phyloP scores from a whole-genome alignment of 2,329 filamentous ascomycete genomes.

The Botryotinia calthae region DNA sequence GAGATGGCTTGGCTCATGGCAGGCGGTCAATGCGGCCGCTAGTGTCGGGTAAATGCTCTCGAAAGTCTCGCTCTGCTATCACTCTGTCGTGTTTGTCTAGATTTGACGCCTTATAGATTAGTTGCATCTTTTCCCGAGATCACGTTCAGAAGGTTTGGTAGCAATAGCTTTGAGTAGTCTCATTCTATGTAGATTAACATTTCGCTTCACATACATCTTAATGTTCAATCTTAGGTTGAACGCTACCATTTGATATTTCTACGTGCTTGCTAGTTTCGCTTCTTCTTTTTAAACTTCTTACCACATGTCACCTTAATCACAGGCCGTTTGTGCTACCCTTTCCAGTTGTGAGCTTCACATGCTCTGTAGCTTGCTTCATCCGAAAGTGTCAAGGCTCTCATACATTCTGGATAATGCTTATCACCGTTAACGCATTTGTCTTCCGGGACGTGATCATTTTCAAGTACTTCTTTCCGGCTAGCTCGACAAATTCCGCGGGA shows the following conservation, averaged over 20 bases:
- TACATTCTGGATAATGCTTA: not conserved
- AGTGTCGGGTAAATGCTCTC: not conserved
- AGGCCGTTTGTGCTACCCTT: not conserved
- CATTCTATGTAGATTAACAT: not conserved
- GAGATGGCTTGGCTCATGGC: not conserved
- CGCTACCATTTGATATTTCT: not conserved
- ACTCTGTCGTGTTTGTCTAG: not conserved
- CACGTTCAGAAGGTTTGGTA: no score
- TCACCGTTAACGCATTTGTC: not conserved
- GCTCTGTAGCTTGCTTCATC: not conserved
- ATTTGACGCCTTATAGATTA: not conserved
- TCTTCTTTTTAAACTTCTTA: not conserved
- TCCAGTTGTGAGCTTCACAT: not conserved
- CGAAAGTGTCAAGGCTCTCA: not conserved
- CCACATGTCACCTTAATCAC: not conserved
- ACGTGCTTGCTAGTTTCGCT: not conserved
- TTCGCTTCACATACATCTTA: not conserved
- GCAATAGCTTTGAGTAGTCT: not conserved
- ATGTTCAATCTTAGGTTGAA: not conserved
- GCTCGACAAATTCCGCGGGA: not conserved
- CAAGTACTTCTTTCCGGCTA: not conserved
- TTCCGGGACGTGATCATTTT: no score
- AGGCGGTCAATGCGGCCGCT: constrained; percentile 9
- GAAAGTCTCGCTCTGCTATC: not conserved
- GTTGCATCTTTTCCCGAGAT: not conserved